phyloP scores from a whole-genome alignment of 2,329 filamentous ascomycete genomes.

The Sordariomycetes sp. region DNA sequence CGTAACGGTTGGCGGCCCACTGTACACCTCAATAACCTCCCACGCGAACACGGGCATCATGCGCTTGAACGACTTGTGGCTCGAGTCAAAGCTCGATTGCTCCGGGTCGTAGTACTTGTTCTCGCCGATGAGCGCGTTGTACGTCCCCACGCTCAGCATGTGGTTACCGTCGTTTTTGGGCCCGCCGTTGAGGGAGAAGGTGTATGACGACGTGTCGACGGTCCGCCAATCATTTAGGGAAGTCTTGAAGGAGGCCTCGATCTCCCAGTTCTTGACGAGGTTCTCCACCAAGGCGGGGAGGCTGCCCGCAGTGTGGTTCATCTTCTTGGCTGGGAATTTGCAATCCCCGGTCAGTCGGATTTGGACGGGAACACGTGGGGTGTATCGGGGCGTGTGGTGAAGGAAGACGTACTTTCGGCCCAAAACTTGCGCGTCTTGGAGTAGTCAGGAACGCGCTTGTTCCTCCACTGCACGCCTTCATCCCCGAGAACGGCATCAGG shows the following conservation, averaged over 20 bases:
- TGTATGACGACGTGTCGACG: constrained; percentile 44
- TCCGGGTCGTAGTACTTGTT: constrained; percentile 52
- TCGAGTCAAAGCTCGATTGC: constrained; percentile 46
- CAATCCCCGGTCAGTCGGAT: neutral
- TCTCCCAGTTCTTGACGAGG: constrained; percentile 62
- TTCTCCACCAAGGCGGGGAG: constrained; percentile 52
- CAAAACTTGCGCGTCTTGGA: constrained; percentile 47
- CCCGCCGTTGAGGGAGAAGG: constrained; percentile 50
- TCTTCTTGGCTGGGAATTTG: constrained; percentile 34
- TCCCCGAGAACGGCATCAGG: neutral
- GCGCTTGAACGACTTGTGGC: constrained; percentile 58
- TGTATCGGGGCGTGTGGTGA: neutral
- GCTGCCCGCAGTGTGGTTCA: constrained; percentile 38
- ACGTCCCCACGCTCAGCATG: constrained; percentile 56
- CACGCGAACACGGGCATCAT: constrained; percentile 64
- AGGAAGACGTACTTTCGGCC: constrained; percentile 34
- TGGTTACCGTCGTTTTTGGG: constrained; percentile 42
- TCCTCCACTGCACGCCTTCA: neutral
- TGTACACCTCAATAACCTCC: constrained; percentile 57
- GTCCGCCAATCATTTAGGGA: constrained; percentile 50
- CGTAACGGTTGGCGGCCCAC: constrained; percentile 45
- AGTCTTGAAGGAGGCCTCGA: constrained; percentile 57
- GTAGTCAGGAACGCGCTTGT: constrained; percentile 37
- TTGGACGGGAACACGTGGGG: neutral
- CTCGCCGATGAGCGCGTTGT: constrained; percentile 52